Evolutionary conservation across 139 green algal species (phyloP).

Genomic region (Chlorella sp.): DNA sequence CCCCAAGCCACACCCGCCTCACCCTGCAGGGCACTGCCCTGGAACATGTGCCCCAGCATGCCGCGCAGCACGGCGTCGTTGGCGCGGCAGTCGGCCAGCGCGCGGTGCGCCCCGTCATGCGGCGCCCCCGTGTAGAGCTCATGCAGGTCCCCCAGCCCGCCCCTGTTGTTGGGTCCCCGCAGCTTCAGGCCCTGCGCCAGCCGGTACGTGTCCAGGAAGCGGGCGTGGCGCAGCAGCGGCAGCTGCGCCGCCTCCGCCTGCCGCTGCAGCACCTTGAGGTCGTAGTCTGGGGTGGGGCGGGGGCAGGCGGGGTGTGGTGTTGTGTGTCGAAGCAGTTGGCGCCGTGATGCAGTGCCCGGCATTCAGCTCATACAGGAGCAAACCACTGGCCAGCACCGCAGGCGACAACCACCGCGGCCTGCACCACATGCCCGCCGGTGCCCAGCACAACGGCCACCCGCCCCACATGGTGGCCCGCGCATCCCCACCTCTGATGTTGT

Average conservation of each 20-base stretch:
- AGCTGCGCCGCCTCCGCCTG: constrained; percentile 30
- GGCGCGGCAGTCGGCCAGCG: constrained; percentile 29
- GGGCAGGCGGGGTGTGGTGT: no score
- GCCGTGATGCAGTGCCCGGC: no score
- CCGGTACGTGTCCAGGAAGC: constrained; percentile 57
- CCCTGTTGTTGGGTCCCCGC: background rate
- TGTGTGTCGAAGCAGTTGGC: no score
- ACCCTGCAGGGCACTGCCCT: background rate
- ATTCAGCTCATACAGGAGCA: no score
- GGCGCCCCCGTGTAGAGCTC: background rate
- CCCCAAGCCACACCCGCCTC: no score
- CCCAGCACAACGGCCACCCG: no score
- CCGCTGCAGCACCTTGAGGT: constrained; percentile 45
- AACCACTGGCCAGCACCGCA: no score
- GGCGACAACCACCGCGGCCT: no score
- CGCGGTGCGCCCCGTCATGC: constrained; percentile 11
- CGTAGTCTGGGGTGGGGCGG: constrained; percentile 16
- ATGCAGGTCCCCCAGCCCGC: constrained; percentile 5
- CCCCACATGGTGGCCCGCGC: no score
- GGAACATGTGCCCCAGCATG: constrained; percentile 11
- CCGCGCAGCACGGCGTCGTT: constrained; percentile 7
- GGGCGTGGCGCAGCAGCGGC: constrained; percentile 39
- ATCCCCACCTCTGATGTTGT: constrained; percentile 34
- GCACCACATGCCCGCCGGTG: no score
- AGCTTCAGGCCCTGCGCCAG: constrained; percentile 27